These are phyloP conservation scores for Alternaria angustiovoidea DNA, from an alignment of 2,329 filamentous ascomycete species.

Conservation along the genomic window DNA sequence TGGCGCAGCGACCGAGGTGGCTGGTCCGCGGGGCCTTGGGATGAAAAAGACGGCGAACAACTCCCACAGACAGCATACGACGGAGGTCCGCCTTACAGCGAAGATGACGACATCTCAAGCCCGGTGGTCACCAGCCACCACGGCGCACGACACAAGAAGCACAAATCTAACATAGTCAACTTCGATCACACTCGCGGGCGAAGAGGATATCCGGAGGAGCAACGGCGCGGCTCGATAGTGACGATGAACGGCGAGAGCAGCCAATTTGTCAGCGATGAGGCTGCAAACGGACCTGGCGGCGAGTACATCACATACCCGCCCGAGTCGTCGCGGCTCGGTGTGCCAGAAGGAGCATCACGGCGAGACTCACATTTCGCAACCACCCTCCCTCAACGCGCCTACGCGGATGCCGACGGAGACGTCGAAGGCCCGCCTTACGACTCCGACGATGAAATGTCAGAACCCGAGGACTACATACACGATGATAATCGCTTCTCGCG, in stretches of 20 bases:
- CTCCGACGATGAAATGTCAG: conserved; percentile 60
- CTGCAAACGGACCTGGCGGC: conserved; percentile 76
- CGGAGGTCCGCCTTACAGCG: conserved; percentile 85
- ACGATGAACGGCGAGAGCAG: conserved; percentile 72
- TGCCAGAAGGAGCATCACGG: conserved; percentile 46
- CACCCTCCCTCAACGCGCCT: conserved; percentile 53
- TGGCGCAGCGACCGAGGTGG: conserved; percentile 74
- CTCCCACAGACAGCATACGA: conserved; percentile 84
- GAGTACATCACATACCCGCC: conserved; percentile 83
- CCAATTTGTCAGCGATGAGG: conserved; percentile 75
- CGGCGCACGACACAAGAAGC: conserved; percentile 78
- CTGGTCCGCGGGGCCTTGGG: conserved; percentile 64
- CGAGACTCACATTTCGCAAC: conserved; percentile 65
- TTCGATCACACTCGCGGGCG: conserved; percentile 51
- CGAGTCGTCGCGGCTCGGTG: conserved; percentile 47
- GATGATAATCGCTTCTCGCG: conserved; percentile 84
- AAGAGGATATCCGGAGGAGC: conserved; percentile 42
- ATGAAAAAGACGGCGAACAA: conserved; percentile 66
- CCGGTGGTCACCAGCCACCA: conserved; percentile 76
- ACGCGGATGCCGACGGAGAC: conserved; percentile 53
- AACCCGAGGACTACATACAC: conserved; percentile 57
- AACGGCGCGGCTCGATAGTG: conserved; percentile 55
- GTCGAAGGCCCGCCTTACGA: conserved; percentile 51
- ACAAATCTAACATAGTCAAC: conserved; percentile 62
- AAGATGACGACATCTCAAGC: conserved; percentile 93